Conservation (phyloP, 768 basidiomycete species). For the Hypsizygus marmoreus region DNA sequence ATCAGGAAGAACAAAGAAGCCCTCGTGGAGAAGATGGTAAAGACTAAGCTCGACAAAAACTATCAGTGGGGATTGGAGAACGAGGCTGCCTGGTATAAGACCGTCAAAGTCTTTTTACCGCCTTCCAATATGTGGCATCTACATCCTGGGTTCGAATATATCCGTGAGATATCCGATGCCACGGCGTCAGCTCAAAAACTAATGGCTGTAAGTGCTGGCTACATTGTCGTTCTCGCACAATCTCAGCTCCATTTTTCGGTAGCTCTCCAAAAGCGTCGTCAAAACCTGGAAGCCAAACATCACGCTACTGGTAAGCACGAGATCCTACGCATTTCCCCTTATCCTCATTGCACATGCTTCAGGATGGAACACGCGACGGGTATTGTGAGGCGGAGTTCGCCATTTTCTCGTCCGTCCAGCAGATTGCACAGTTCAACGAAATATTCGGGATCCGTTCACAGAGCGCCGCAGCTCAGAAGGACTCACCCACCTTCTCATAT, state of each 20-base stretch:
- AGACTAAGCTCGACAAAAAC: constrained; percentile 15
- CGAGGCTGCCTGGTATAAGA: constrained; percentile 26
- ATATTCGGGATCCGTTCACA: constrained; percentile 13
- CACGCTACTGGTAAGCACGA: constrained; percentile 21
- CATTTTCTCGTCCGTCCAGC: constrained; percentile 16
- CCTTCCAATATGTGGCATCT: constrained; percentile 21
- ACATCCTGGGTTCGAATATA: constrained; percentile 24
- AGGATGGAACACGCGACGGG: constrained; percentile 16
- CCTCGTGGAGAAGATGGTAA: constrained; percentile 14
- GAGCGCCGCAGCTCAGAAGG: constrained; percentile 11
- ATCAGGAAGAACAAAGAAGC: constrained; percentile 1
- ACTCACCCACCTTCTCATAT: constrained; percentile 25
- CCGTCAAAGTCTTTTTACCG: constrained; percentile 22
- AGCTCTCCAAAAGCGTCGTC: constrained; percentile 15
- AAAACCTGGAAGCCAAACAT: constrained; percentile 28
- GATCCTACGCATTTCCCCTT: not conserved
- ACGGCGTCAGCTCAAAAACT: constrained; percentile 6
- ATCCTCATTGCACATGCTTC: not conserved
- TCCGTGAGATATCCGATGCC: constrained; percentile 9
- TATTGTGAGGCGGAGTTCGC: constrained; percentile 17
- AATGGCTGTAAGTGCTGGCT: not conserved
- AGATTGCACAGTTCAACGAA: constrained; percentile 24
- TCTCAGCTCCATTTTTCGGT: not conserved
- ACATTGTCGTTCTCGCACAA: not conserved
- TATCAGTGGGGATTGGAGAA: constrained; percentile 6